These are phyloP conservation scores for Tulasnella calospora DNA, from an alignment of 768 basidiomycete species.

Conservation along the genomic window DNA sequence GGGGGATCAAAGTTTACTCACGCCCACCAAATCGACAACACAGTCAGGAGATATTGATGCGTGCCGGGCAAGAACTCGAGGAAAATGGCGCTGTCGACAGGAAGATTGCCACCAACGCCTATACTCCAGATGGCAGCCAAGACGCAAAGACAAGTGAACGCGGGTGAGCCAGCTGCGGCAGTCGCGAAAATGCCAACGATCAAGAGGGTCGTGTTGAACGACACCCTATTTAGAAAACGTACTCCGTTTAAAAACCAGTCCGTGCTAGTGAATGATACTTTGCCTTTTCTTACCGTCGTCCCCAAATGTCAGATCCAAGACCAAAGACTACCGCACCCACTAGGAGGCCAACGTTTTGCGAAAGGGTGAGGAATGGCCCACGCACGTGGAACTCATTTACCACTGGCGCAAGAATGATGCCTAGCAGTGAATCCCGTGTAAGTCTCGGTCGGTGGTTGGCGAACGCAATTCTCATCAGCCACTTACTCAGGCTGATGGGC, in stretches of 20 bases:
- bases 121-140: constrained; percentile 50
- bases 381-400: constrained; percentile 60
- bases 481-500: constrained; percentile 48
- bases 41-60: constrained; percentile 69
- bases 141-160: constrained; percentile 49
- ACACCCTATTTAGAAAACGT: constrained; percentile 43
- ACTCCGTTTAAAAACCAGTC: background rate
- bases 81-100: constrained; percentile 72
- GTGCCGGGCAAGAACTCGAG: constrained; percentile 67
- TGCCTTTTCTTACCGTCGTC: constrained; percentile 46
- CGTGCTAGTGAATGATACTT: background rate
- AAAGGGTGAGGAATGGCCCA: constrained; percentile 61
- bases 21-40: constrained; percentile 77
- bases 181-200: constrained; percentile 63
- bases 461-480: constrained; percentile 40
- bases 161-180: constrained; percentile 56
- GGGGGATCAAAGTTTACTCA: background rate
- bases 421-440: constrained; percentile 46
- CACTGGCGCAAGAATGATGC: constrained; percentile 46
- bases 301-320: constrained; percentile 65
- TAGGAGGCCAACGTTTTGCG: constrained; percentile 65
- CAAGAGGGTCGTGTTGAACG: constrained; percentile 66
- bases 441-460: constrained; percentile 40
- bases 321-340: constrained; percentile 65
- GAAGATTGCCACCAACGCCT: constrained; percentile 68